Conservation (phyloP, 495 filamentous ascomycete genomes). For the Chaetomium fimeti region DNA sequence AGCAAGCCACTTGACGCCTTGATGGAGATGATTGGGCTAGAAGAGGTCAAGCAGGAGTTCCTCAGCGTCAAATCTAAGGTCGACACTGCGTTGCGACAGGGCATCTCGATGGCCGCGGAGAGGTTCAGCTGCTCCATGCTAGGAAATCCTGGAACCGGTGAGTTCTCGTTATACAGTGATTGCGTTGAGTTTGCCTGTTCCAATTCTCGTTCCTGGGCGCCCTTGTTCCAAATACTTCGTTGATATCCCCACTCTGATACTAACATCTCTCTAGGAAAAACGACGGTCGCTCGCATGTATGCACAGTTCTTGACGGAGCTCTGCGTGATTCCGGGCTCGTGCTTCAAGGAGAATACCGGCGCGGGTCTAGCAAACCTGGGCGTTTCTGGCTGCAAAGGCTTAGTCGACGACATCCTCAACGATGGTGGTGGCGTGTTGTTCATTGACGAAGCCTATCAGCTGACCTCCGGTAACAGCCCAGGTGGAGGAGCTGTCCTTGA, state of each 20-base stretch:
- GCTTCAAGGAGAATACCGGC: constrained; percentile 67
- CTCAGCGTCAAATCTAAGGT: constrained; percentile 66
- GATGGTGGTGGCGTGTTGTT: constrained; percentile 68
- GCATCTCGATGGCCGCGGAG: constrained; percentile 54
- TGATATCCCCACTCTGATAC: too few relatives aligned
- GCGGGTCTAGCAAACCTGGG: constrained; percentile 64
- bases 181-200: constrained; percentile 16
- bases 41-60: constrained; percentile 65
- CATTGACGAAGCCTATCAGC: constrained; percentile 77
- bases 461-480: constrained; percentile 54
- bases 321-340: constrained; percentile 53
- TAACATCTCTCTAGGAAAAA: constrained; percentile 59
- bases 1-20: constrained; percentile 61
- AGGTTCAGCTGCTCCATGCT: constrained; percentile 64
- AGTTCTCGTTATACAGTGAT: too few relatives aligned
- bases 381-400: constrained; percentile 54
- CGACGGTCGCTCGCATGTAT: constrained; percentile 76
- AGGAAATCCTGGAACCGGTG: constrained; percentile 80
- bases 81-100: constrained; percentile 59
- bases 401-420: constrained; percentile 56
- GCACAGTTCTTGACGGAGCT: constrained; percentile 64
- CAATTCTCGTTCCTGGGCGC: too few relatives aligned
- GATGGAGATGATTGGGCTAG: constrained; percentile 71
- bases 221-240: too few relatives aligned
- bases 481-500: constrained; percentile 66